phyloP scores from a whole-genome alignment of 768 basidiomycete genomes.

The Suillus fuscotomentosus region DNA sequence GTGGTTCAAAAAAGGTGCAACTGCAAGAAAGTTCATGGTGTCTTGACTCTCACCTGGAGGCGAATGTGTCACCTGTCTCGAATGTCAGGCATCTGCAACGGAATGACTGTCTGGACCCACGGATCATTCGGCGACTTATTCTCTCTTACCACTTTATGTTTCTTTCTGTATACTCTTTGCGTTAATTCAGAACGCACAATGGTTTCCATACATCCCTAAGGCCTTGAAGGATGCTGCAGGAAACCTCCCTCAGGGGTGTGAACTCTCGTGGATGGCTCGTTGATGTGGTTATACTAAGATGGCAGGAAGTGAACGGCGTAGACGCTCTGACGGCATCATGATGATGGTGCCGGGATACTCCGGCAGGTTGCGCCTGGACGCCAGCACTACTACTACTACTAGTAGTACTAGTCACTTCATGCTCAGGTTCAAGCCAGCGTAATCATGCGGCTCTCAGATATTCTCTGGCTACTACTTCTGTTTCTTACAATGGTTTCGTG shows the following conservation, averaged over 20 bases:
- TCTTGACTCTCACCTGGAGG: not conserved
- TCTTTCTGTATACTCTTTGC: not conserved
- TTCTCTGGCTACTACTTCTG: too few relatives aligned
- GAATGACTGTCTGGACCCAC: slow-evolving; percentile 1
- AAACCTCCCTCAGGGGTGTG: not conserved
- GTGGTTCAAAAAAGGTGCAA: not conserved
- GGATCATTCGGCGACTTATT: slow-evolving; percentile 7
- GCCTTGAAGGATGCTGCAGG: not conserved
- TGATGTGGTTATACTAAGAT: not conserved
- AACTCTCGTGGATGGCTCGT: not conserved
- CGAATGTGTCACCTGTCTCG: not conserved
- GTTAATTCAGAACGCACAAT: not conserved
- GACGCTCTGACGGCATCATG: too few relatives aligned
- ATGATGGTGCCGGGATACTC: too few relatives aligned
- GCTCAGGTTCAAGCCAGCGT: too few relatives aligned
- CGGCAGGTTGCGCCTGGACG: too few relatives aligned
- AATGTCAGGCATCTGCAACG: not conserved
- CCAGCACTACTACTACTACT: too few relatives aligned
- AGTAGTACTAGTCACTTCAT: too few relatives aligned
- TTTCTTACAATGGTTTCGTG: too few relatives aligned
- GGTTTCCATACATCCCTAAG: not conserved
- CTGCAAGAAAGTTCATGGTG: not conserved
- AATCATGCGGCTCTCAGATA: too few relatives aligned
- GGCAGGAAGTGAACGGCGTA: too few relatives aligned
- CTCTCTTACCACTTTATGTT: not conserved